Evolutionary conservation across 1,284 basidiomycete species (phyloP).

Genomic region (Rhodotorula glutinis): DNA sequence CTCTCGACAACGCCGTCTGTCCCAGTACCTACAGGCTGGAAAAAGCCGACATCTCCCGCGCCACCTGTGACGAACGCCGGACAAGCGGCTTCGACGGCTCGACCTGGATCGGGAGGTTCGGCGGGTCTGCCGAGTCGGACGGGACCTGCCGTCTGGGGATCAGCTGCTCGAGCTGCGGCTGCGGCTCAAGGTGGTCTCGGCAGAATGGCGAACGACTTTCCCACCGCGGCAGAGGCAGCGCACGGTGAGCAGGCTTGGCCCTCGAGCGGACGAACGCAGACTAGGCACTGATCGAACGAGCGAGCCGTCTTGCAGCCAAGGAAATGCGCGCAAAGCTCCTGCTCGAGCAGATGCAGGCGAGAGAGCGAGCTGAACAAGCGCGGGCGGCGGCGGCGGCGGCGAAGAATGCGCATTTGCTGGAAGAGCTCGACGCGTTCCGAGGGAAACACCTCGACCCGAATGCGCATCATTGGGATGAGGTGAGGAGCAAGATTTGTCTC

Average conservation of each 20-base stretch:
- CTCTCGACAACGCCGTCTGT: slow-evolving; percentile 5
- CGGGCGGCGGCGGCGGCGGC: slow-evolving; percentile 43
- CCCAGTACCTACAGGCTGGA: not conserved
- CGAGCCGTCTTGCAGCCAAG: too few species aligned
- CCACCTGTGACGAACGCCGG: not conserved
- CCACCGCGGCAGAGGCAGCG: slow-evolving; percentile 86
- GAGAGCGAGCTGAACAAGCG: slow-evolving; percentile 41
- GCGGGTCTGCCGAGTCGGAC: not conserved
- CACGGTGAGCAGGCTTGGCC: slow-evolving; percentile 57
- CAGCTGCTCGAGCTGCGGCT: not conserved
- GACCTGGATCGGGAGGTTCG: not conserved
- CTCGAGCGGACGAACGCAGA: too few species aligned
- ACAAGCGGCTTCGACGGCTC: not conserved
- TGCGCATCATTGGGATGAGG: slow-evolving; percentile 93
- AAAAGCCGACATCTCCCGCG: slow-evolving; percentile 5
- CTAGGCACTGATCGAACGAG: too few species aligned
- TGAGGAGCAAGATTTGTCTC: slow-evolving; percentile 50
- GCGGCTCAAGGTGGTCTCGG: not conserved
- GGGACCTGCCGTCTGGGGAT: slow-evolving; percentile 1
- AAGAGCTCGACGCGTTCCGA: slow-evolving; percentile 73
- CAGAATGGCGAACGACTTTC: slow-evolving; percentile 61
- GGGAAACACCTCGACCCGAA: slow-evolving; percentile 87
- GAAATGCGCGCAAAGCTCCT: slow-evolving; percentile 25
- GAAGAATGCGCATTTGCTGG: slow-evolving; percentile 45
- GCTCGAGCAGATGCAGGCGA: slow-evolving; percentile 35